These are phyloP conservation scores for Sphenostylis stenocarpa DNA, from an alignment of 306 rosid species.

Conservation along the genomic window DNA sequence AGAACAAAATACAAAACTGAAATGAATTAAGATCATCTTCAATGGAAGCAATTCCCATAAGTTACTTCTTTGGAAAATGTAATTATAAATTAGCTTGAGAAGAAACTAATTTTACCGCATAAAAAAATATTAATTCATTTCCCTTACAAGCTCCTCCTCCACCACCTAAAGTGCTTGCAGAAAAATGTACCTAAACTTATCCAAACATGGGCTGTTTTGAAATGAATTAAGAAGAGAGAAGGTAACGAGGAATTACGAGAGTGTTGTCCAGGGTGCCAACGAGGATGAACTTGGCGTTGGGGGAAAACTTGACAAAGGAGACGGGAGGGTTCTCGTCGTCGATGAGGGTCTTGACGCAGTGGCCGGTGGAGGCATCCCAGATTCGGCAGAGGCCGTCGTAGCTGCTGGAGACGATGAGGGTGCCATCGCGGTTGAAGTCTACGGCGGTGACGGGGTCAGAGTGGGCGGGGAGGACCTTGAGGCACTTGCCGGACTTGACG, in stretches of 20 bases:
- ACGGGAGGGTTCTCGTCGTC: conserved; percentile 97
- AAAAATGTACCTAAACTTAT: background rate
- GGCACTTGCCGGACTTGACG: conserved; percentile 78
- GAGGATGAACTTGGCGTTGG: conserved; percentile 82
- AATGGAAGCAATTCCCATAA: too few species aligned
- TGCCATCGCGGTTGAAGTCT: conserved; percentile 83
- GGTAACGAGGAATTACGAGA: conserved; percentile 46
- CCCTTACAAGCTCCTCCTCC: too few species aligned
- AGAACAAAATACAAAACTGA: too few species aligned
- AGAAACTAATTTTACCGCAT: too few species aligned
- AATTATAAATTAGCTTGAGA: too few species aligned
- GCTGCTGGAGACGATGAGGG: conserved; percentile 94
- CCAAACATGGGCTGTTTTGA: background rate
- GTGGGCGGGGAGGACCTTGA: conserved; percentile 92
- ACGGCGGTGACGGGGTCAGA: conserved; percentile 97
- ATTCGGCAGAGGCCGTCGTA: conserved; percentile 92
- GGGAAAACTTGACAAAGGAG: conserved; percentile 89
- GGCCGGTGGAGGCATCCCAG: conserved; percentile 91
- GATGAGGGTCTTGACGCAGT: conserved; percentile 88
- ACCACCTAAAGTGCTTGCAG: too few species aligned
- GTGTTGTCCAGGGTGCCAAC: conserved; percentile 93
- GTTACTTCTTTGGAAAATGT: too few species aligned
- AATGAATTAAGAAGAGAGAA: background rate
- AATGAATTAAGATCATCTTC: too few species aligned
- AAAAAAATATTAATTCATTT: too few species aligned